These are phyloP conservation scores for Bodo saltans DNA, from an alignment of 78 protist species.

Conservation along the genomic window DNA sequence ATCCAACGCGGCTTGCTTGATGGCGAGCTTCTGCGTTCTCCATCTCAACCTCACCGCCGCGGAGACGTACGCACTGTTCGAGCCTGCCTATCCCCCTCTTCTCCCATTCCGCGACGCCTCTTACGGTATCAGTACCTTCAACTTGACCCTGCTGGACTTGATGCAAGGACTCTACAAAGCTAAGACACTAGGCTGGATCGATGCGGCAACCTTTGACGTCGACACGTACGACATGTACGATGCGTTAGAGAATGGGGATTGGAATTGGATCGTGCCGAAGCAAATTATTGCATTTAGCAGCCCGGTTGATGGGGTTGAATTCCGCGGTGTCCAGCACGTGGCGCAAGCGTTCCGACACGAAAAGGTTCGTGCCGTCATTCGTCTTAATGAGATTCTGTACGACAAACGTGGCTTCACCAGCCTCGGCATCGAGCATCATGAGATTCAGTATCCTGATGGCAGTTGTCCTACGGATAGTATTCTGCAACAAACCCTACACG, in stretches of 20 bases:
- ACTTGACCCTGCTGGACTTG: slow-evolving; percentile 42
- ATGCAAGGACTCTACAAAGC: slow-evolving; percentile 47
- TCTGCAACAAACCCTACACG: slow-evolving; percentile 48
- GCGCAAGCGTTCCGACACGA: slow-evolving; percentile 36
- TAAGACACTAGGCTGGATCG: slow-evolving; percentile 1
- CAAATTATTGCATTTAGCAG: slow-evolving; percentile 77
- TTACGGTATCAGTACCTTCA: slow-evolving; percentile 45
- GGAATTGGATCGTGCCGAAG: slow-evolving; percentile 81
- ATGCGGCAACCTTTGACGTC: slow-evolving; percentile 36
- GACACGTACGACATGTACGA: slow-evolving; percentile 56
- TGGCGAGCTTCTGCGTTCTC: slow-evolving; percentile 26
- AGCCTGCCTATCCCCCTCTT: slow-evolving; percentile 32
- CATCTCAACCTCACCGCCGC: slow-evolving; percentile 12
- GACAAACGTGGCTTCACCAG: slow-evolving; percentile 20
- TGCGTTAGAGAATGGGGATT: slow-evolving; percentile 77
- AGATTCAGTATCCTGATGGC: slow-evolving; percentile 71
- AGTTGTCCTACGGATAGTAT: slow-evolving; percentile 55
- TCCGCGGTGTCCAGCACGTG: slow-evolving; percentile 51
- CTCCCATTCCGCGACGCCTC: slow-evolving; percentile 78
- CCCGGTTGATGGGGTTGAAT: neutral
- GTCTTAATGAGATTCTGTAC: slow-evolving; percentile 70
- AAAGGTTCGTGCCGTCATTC: slow-evolving; percentile 56
- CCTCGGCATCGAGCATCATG: slow-evolving; percentile 59
- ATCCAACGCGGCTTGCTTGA: slow-evolving; percentile 42
- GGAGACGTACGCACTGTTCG: slow-evolving; percentile 37